Base-by-base conservation (phyloP, 1,284 basidiomycete genomes). In the Ganoderma boninense region DNA sequence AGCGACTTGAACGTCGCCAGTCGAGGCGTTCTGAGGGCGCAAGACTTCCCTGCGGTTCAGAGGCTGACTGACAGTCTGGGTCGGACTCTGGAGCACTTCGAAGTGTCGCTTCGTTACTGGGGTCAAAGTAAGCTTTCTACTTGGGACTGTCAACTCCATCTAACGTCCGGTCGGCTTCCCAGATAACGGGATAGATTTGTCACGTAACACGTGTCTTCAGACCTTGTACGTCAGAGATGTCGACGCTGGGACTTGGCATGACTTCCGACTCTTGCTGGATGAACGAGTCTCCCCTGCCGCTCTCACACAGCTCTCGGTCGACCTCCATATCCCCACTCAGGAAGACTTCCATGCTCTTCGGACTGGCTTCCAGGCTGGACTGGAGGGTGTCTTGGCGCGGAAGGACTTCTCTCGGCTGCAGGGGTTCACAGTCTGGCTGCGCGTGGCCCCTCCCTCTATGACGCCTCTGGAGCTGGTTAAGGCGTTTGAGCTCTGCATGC, bases 401-500 rank as follows among this genome's bases (percentile, higher is more conserved):
- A 44, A 59, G 49, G 67, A 14, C 64, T 70, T 71, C 70, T 61
- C 29, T 14, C 42, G 46, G 26, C 70, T 73, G 16, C 23, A 62
- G 35, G 64, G 44, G 52, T 26, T 74, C 32, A 71, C 67, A 23
- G 54, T 71, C 65, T 74, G 66, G 69, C 23, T 74, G 38, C 67
- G 61, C 57, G 40, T 62, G 64, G 65, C 57, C 14, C 72, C 72
- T 42, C 65, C 70, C 29, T 63, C 56, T 44, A 65, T 57, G 18
- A n/a, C 60, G 29, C 49, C 54, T 20, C 32, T 56, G 62, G 64
- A 54, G 42, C 67, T 71, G 43, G 13, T 69, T 5, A 42, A 49
- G 18, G 56, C 46, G 32, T 32, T 73, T 10, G 40, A 62, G n/a
- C 42, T 56, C 44, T 71, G 68, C 70, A 67, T 69, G 70, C 70